phyloP scores from a whole-genome alignment of 192 early-diverging fungal genomes.

The Entomortierella lignicola region DNA sequence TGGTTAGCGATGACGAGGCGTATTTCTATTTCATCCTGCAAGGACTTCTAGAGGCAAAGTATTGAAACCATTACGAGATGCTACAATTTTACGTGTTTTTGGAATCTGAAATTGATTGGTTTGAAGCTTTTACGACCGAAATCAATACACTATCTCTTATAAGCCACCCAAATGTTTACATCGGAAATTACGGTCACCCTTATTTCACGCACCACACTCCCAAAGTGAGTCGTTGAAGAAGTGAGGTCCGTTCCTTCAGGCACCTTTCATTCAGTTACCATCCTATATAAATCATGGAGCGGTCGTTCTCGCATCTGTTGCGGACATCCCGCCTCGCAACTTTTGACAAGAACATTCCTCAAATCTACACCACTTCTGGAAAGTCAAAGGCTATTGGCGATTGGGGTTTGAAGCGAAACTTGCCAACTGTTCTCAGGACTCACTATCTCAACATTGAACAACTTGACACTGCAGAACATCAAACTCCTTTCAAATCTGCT shows the following conservation, averaged over 20 bases:
- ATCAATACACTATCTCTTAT: too few relatives aligned
- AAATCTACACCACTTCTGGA: constrained; percentile 76
- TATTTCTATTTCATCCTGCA: too few relatives aligned
- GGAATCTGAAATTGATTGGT: not conserved
- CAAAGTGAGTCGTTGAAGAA: too few relatives aligned
- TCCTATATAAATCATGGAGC: constrained; percentile 74
- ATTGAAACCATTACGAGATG: too few relatives aligned
- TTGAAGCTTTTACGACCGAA: not conserved
- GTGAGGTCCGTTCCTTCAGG: constrained; percentile 2
- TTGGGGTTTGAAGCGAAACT: constrained; percentile 82
- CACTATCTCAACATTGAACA: constrained; percentile 63
- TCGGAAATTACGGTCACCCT: not conserved
- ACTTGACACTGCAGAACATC: constrained; percentile 80
- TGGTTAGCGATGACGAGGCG: too few relatives aligned
- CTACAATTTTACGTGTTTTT: too few relatives aligned
- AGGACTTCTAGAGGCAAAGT: too few relatives aligned
- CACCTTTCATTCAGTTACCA: too few relatives aligned
- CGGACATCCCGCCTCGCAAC: constrained; percentile 77
- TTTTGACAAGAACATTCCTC: constrained; percentile 72
- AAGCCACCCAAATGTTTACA: constrained; percentile 1
- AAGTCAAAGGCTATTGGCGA: constrained; percentile 67
- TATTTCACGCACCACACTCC: not conserved
- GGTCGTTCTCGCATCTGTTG: constrained; percentile 71
- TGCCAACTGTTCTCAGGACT: constrained; percentile 74
- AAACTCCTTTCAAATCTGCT: constrained; percentile 73